Evolutionary conservation across 768 basidiomycete species (phyloP).

Genomic region (Clavulina sp.): DNA sequence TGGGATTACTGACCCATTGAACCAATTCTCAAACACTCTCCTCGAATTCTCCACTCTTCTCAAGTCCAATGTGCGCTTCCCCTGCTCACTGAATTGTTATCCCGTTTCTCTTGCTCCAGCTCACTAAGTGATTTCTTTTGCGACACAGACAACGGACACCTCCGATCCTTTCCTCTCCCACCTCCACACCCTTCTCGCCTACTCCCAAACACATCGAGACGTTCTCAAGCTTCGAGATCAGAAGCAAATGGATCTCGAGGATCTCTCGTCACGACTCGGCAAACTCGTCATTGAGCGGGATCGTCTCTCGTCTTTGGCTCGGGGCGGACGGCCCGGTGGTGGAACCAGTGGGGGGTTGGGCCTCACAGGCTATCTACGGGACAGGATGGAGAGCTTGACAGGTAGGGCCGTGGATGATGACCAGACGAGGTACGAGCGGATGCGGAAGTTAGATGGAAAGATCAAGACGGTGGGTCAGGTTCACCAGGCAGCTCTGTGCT

Average conservation of each 20-base stretch:
- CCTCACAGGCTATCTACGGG: conserved; percentile 82
- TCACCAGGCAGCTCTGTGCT: background rate
- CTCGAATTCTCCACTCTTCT: conserved; percentile 85
- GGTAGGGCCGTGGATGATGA: conserved; percentile 95
- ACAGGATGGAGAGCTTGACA: conserved; percentile 77
- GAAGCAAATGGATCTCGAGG: conserved; percentile 97
- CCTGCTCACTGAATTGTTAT: background rate
- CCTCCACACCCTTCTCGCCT: conserved; percentile 81
- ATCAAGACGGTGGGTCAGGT: conserved; percentile 69
- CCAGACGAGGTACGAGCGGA: conserved; percentile 78
- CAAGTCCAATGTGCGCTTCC: conserved; percentile 51
- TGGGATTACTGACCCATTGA: conserved; percentile 94
- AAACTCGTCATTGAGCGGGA: conserved; percentile 90
- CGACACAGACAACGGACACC: conserved; percentile 60
- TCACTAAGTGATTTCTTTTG: background rate
- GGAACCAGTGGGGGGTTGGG: conserved; percentile 59
- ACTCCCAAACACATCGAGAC: conserved; percentile 83
- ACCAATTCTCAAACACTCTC: conserved; percentile 90
- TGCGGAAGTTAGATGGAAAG: conserved; percentile 79
- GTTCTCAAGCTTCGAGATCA: conserved; percentile 92
- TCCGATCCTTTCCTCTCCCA: conserved; percentile 84
- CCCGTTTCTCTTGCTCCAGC: background rate
- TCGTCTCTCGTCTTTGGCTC: conserved; percentile 72
- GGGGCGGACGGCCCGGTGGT: conserved; percentile 63
- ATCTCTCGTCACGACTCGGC: conserved; percentile 84